Evolutionary conservation across 768 basidiomycete species (phyloP), one percentile per base, ranked within the genome.

Genomic region (Tricholoma hemisulphureum): DNA sequence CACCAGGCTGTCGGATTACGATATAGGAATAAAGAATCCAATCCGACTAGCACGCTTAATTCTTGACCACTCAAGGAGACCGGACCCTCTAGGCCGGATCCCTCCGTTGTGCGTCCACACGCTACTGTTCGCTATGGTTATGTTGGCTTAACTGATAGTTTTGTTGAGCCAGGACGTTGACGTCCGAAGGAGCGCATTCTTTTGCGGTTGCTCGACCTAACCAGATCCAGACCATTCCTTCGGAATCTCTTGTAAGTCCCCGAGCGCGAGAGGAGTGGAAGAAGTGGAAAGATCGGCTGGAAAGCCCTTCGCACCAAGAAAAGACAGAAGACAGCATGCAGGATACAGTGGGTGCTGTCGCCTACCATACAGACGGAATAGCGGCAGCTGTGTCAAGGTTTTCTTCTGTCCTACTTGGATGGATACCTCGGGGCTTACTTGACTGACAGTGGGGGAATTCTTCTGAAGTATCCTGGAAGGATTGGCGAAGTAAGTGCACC

Each of bases 281-380:
- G 51, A 76, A 72, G 53, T 93, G 91, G 91, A 83, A 73, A 65
- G 62, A 59, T 13, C 72, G 76, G 11, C 74, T 87, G 20, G 70
- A 74, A 20, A 52, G 58, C 24, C 53, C 49, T 34, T 37, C 57
- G 53, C 9, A 56, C 20, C 53, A 16, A 20, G 18, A 23, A 32
- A 29, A 29, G 49, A 31, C 41, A 60, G 56, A 58, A 69, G 63
- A 62, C 65, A 58, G 72, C 59, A 75, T 84, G 54, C 88, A 91
- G 65, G 91, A 93, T 67, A 93, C 91, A 0, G 91, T 93, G 6
- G 91, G 91, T 14, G 90, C 89, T n/a, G 77, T 91, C 32, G 84
- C 76, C 13, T 83, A 80, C 61, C 63, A 65, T 1, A 58, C 64
- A 26, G 79, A 73, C 3, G 75, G 77, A 14, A 63, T 85, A 53